These are phyloP conservation scores for Phytopythium cucurbitacearum DNA, from an alignment of 352 stramenopile genomes.

Conservation along the genomic window DNA sequence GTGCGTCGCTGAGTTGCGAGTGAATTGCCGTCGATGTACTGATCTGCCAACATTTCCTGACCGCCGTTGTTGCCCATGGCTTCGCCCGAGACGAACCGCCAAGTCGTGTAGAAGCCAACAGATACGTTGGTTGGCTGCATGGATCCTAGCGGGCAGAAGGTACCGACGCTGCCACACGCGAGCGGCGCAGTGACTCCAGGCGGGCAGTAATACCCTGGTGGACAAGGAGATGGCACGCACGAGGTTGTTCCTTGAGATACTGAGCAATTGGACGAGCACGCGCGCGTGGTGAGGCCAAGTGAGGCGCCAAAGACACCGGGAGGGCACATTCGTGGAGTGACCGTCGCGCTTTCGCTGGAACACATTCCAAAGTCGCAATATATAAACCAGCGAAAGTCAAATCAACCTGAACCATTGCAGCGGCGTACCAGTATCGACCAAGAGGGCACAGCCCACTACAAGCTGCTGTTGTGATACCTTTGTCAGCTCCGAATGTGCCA, in stretches of 20 bases:
- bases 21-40: conserved; percentile 34
- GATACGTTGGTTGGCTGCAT: conserved; percentile 24
- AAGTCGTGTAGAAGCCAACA: conserved; percentile 57
- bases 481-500: conserved; percentile 34
- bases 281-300: conserved; percentile 32
- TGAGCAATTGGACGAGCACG: conserved; percentile 44
- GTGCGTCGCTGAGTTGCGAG: conserved; percentile 32
- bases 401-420: neutral
- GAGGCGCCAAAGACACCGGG: conserved; percentile 33
- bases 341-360: conserved; percentile 27
- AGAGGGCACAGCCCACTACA: conserved; percentile 51
- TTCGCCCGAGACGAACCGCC: conserved; percentile 13
- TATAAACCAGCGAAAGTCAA: neutral
- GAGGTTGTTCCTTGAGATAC: conserved; percentile 5
- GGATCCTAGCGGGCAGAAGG: conserved; percentile 56
- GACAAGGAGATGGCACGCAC: conserved; percentile 49
- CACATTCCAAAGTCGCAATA: neutral
- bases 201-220: conserved; percentile 53
- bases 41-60: conserved; percentile 15
- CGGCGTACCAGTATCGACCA: conserved; percentile 51
- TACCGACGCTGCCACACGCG: conserved; percentile 27
- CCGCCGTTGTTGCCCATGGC: neutral
- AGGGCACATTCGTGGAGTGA: conserved; percentile 37
- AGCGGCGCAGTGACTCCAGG: conserved; percentile 21
- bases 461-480: conserved; percentile 22